A percentile compares a stretch with the other conserved stretches of the same genome.
Conservation (phyloP, 2,329 filamentous ascomycete species). For the Westerdykella aurantiaca region DNA sequence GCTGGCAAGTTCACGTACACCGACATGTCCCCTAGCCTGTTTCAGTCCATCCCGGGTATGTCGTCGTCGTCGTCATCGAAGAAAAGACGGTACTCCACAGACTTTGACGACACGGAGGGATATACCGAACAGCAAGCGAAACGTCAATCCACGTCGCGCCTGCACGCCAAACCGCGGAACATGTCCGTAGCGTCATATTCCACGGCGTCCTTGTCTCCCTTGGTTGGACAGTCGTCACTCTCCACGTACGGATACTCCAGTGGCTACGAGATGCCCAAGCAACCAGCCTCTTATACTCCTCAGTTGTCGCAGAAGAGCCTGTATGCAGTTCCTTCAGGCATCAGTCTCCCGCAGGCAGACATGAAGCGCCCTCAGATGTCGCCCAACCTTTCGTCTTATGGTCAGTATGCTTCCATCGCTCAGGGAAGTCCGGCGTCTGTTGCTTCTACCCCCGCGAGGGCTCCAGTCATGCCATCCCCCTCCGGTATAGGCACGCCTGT, state of each 20-base stretch:
- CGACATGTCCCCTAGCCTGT: constrained; percentile 38
- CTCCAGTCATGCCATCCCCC: constrained; percentile 43
- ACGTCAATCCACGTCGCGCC: constrained; percentile 35
- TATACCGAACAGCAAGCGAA: constrained; percentile 30
- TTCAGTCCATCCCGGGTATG: constrained; percentile 25
- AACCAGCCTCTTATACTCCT: constrained; percentile 19
- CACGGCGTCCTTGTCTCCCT: constrained; percentile 32
- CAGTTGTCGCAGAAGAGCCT: constrained; percentile 33
- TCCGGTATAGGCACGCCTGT: constrained; percentile 48
- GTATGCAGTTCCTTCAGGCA: constrained; percentile 29
- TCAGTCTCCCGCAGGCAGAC: constrained; percentile 20
- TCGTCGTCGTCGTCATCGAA: constrained; percentile 5
- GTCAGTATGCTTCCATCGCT: constrained; percentile 42
- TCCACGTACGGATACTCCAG: constrained; percentile 33
- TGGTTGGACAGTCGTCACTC: constrained; percentile 33
- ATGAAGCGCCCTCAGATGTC: constrained; percentile 34
- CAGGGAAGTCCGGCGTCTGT: constrained; percentile 42
- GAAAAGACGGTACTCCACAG: constrained; percentile 31
- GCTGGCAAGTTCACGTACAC: constrained; percentile 60
- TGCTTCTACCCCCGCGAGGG: constrained; percentile 28
- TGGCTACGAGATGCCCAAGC: constrained; percentile 36
- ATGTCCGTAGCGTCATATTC: constrained; percentile 27
- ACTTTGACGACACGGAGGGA: constrained; percentile 23
- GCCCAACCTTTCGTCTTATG: constrained; percentile 33
- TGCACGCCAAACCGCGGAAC: constrained; percentile 30